Percentiles rank a stretch among this genome's conserved stretches.
Evolutionary conservation across 192 early-diverging fungal genomes (phyloP).

Genomic region (Dimargaris cristalligena): DNA sequence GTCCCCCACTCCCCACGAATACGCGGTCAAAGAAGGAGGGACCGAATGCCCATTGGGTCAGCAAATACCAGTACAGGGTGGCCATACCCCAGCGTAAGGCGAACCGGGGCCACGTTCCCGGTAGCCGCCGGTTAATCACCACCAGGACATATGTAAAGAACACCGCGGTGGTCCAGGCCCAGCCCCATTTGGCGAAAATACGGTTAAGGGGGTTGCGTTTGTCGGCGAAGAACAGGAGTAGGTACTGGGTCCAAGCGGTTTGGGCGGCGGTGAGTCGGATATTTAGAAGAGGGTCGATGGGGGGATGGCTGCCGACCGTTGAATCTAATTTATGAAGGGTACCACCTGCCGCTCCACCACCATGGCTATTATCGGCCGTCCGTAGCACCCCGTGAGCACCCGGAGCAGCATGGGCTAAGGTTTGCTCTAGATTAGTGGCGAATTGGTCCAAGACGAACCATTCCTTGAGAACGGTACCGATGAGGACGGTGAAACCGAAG

Average conservation of each 20-base stretch:
- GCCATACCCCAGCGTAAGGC: slow-evolving; percentile 36
- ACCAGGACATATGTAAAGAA: slow-evolving; percentile 31
- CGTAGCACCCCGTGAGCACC: too few species aligned
- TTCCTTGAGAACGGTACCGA: slow-evolving; percentile 8
- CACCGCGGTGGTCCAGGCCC: slow-evolving; percentile 70
- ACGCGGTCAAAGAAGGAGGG: slow-evolving; percentile 66
- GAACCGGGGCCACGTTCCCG: slow-evolving; percentile 12
- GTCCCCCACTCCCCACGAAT: slow-evolving; percentile 50
- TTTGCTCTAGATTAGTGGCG: too few species aligned
- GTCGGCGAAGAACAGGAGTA: slow-evolving; percentile 27
- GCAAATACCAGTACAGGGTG: slow-evolving; percentile 66
- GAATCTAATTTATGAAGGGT: too few species aligned
- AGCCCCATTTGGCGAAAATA: slow-evolving; percentile 65
- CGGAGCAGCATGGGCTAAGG: background rate
- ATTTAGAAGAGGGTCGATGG: background rate
- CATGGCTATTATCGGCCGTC: too few species aligned
- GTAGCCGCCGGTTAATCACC: slow-evolving; percentile 15
- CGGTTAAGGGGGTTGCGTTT: slow-evolving; percentile 63
- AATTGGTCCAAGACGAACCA: background rate
- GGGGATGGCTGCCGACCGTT: background rate
- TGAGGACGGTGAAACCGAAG: background rate
- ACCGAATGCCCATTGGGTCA: slow-evolving; percentile 78
- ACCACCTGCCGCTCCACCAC: too few species aligned
- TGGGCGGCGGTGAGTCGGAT: background rate
- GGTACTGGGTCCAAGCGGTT: background rate